These are phyloP conservation scores for Ophiostoma angusticollis DNA, from an alignment of 2,329 filamentous ascomycete genomes.

Conservation along the genomic window DNA sequence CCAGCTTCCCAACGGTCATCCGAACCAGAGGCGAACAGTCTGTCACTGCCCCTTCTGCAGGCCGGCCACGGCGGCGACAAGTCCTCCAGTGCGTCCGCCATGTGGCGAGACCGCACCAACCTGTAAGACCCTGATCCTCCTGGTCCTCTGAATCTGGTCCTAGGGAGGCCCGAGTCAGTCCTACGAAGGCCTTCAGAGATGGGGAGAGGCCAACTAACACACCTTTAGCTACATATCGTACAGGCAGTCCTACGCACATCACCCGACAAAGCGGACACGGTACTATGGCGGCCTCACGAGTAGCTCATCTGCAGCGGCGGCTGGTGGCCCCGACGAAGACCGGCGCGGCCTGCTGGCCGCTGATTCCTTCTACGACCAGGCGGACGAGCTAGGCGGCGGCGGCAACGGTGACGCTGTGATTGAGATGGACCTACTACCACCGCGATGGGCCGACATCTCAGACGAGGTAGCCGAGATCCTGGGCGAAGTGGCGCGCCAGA, in stretches of 20 bases:
- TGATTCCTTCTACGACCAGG: conserved; percentile 56
- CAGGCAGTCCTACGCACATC: conserved; percentile 94
- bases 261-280: conserved; percentile 73
- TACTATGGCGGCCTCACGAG: conserved; percentile 32
- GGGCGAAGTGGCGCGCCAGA: conserved; percentile 66
- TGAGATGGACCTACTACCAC: conserved; percentile 93
- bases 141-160: too few species aligned
- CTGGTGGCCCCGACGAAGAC: conserved; percentile 38
- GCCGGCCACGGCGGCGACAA: conserved; percentile 14
- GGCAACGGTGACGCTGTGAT: conserved; percentile 79
- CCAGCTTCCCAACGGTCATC: too few species aligned
- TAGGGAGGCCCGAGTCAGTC: too few species aligned
- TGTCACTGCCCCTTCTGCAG: too few species aligned
- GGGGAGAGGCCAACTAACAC: conserved; percentile 6
- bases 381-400: conserved; percentile 42
- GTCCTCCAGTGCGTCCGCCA: conserved; percentile 45
- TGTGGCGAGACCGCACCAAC: conserved; percentile 99
- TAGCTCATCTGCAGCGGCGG: conserved; percentile 30
- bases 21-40: too few species aligned
- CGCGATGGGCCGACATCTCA: conserved; percentile 88
- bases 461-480: conserved; percentile 84
- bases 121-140: conserved; percentile 53
- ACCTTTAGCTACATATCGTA: conserved; percentile 85
- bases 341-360: conserved; percentile 72
- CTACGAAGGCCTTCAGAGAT: too few species aligned